These are phyloP conservation scores for Trichoderma cornu-damae DNA, from an alignment of 2,329 filamentous ascomycete species.

Conservation along the genomic window DNA sequence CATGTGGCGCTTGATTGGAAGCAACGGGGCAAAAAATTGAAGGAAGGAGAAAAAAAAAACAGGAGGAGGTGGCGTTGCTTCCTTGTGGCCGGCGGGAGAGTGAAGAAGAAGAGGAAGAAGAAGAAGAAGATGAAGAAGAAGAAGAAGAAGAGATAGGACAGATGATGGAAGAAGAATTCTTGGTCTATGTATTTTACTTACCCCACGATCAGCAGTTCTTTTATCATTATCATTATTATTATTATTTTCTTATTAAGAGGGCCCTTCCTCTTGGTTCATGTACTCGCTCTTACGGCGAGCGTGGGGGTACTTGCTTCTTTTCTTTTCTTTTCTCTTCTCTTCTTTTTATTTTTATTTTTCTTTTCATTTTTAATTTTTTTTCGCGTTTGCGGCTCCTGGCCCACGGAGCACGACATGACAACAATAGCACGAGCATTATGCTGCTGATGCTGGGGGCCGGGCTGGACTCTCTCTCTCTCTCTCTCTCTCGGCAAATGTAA, in stretches of 20 bases:
- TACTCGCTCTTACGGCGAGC: conserved; percentile 4
- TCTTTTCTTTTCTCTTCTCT: no score
- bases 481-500: background rate
- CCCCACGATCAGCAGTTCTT: conserved; percentile 3
- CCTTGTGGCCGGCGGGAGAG: no score
- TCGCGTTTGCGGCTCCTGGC: background rate
- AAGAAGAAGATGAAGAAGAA: background rate
- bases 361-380: no score
- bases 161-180: background rate
- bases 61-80: background rate
- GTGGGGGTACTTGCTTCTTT: conserved; percentile 8
- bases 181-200: background rate
- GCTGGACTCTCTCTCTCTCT: no score
- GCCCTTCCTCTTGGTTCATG: background rate
- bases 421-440: background rate
- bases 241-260: no score
- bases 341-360: no score
- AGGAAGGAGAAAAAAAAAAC: background rate
- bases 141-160: background rate
- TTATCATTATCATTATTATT: no score
- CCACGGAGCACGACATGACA: conserved; percentile 5
- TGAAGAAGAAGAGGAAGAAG: no score
- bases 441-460: no score
- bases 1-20: no score
- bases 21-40: no score